Percentiles rank a stretch among this genome's conserved stretches.
phyloP scores from a whole-genome alignment of 352 stramenopile species.

The Halophytophthora batemanensis region DNA sequence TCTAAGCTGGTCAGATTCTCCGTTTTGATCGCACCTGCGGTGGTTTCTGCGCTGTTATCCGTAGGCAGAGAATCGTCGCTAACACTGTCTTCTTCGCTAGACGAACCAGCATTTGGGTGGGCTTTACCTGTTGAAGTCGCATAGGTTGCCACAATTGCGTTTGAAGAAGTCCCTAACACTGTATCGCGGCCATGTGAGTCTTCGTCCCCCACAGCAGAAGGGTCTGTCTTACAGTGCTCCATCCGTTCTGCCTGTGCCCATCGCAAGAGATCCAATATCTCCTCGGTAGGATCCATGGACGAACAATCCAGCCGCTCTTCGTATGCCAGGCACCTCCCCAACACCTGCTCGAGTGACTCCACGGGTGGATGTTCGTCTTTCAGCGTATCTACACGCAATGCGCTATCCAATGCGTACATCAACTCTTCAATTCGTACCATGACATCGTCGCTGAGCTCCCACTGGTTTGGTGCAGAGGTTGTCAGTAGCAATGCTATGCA shows the following conservation, averaged over 20 bases:
- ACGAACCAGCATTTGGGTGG: no score
- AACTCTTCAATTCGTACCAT: constrained; percentile 39
- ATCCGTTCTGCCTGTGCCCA: constrained; percentile 21
- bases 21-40: no score
- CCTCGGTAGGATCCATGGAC: constrained; percentile 16
- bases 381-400: constrained; percentile 20
- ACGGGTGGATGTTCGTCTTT: constrained; percentile 12
- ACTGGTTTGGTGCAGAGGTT: constrained; percentile 28
- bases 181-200: no score
- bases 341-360: constrained; percentile 23
- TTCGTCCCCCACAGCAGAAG: neutral
- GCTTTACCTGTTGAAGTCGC: no score
- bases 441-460: constrained; percentile 25
- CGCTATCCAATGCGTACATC: constrained; percentile 47
- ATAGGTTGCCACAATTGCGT: no score
- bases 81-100: no score
- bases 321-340: constrained; percentile 20
- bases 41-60: no score
- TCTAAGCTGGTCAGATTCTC: no score
- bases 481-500: constrained; percentile 34
- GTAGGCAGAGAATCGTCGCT: no score
- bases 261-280: constrained; percentile 21
- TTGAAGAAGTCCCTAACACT: no score
- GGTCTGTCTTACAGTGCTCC: constrained; percentile 8
- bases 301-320: constrained; percentile 26